Conservation (phyloP, 371 early-diverging fungal species). For the Mucor saturninus region DNA sequence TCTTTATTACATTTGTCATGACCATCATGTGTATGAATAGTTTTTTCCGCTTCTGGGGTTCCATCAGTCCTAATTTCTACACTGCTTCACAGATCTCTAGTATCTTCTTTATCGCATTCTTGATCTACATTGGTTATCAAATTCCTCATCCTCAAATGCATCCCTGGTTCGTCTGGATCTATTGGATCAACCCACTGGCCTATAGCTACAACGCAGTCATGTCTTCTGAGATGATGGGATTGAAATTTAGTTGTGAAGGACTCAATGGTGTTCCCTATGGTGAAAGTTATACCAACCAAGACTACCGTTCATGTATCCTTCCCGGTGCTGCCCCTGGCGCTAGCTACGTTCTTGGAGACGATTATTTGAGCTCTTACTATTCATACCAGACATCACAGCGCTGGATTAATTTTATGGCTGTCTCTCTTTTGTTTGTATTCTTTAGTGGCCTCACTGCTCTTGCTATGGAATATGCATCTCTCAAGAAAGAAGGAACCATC, state of each 20-base stretch:
- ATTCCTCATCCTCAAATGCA: slow-evolving; percentile 66
- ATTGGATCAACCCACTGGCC: slow-evolving; percentile 71
- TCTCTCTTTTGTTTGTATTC: slow-evolving; percentile 52
- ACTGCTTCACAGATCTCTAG: slow-evolving; percentile 62
- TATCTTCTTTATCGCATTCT: slow-evolving; percentile 56
- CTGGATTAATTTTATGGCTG: slow-evolving; percentile 63
- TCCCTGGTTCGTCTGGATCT: slow-evolving; percentile 75
- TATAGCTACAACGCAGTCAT: slow-evolving; percentile 67
- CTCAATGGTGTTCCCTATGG: slow-evolving; percentile 51
- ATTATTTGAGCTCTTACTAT: slow-evolving; percentile 43
- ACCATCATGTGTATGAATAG: slow-evolving; percentile 60
- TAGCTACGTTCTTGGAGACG: slow-evolving; percentile 53
- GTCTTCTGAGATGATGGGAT: slow-evolving; percentile 68
- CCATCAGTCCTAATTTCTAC: slow-evolving; percentile 56
- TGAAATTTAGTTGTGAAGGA: slow-evolving; percentile 44
- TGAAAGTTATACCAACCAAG: slow-evolving; percentile 46
- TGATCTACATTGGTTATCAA: slow-evolving; percentile 68
- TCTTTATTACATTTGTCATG: slow-evolving; percentile 51
- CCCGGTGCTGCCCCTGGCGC: slow-evolving; percentile 55
- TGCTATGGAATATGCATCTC: slow-evolving; percentile 56
- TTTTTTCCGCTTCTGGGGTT: slow-evolving; percentile 46
- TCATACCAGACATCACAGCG: slow-evolving; percentile 24
- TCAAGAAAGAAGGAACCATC: slow-evolving; percentile 50
- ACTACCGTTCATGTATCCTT: slow-evolving; percentile 59
- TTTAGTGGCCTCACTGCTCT: slow-evolving; percentile 54